phyloP scores from a whole-genome alignment of 2,329 filamentous ascomycete genomes.

The Madurella fahalii region DNA sequence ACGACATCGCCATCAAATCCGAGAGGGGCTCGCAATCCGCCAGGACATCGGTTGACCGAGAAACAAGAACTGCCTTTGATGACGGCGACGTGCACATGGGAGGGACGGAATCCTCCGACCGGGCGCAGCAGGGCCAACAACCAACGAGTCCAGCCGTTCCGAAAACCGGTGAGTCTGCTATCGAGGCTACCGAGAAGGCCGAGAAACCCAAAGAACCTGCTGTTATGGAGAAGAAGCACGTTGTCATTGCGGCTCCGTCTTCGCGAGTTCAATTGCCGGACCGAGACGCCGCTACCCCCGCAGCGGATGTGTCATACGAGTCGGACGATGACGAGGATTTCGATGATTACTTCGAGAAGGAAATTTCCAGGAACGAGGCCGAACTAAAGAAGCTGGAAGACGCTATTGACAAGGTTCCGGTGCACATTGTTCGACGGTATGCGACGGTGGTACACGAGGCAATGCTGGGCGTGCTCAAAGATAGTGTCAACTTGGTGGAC shows the following conservation, averaged over 20 bases:
- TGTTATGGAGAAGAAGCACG: conserved; percentile 20
- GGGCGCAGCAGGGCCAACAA: conserved; percentile 12
- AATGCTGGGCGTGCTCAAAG: conserved; percentile 44
- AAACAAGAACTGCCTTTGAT: conserved; percentile 20
- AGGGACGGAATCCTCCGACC: conserved; percentile 17
- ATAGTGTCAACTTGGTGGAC: conserved; percentile 40
- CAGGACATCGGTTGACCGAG: conserved; percentile 31
- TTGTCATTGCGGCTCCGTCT: conserved; percentile 11
- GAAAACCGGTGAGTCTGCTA: conserved; percentile 7
- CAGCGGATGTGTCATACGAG: conserved; percentile 45
- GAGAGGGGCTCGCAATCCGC: conserved; percentile 39
- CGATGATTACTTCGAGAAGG: conserved; percentile 51
- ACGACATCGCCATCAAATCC: conserved; percentile 41
- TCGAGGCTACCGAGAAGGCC: conserved; percentile 16
- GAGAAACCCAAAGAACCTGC: conserved; percentile 18
- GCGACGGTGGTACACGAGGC: conserved; percentile 47
- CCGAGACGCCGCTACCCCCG: conserved; percentile 7
- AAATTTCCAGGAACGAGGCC: conserved; percentile 49
- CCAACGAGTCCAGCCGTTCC: conserved; percentile 7
- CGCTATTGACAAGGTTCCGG: conserved; percentile 36
- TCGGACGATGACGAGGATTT: conserved; percentile 55
- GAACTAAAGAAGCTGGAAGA: conserved; percentile 45
- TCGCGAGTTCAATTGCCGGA: conserved; percentile 18
- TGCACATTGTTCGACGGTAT: conserved; percentile 44
- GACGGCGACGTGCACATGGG: conserved; percentile 23